Evolutionary conservation across 2,329 filamentous ascomycete genomes (phyloP).

Genomic region (Furcasterigmium sp.): DNA sequence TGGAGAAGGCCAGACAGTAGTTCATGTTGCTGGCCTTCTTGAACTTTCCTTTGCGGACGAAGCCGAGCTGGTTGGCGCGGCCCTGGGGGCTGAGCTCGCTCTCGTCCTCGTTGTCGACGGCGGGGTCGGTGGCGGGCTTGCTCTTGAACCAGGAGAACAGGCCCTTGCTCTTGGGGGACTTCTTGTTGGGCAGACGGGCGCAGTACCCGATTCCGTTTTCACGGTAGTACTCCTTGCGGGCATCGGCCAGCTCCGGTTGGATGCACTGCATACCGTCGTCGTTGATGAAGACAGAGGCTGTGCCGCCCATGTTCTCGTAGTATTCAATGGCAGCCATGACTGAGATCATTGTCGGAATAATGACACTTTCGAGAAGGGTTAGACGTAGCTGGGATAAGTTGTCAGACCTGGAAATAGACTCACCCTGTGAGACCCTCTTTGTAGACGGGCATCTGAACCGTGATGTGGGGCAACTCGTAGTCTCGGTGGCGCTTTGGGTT

Average conservation of each 20-base stretch:
- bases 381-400: too few species aligned
- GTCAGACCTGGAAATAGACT: too few species aligned
- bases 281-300: constrained; percentile 63
- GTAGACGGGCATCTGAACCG: constrained; percentile 40
- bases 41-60: constrained; percentile 54
- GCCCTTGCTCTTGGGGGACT: constrained; percentile 31
- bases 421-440: constrained; percentile 25
- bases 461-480: constrained; percentile 37
- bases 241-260: constrained; percentile 38
- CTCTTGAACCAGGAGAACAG: too few species aligned
- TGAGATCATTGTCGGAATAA: constrained; percentile 42
- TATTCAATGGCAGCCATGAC: constrained; percentile 43
- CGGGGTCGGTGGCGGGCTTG: constrained; percentile 19
- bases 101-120: constrained; percentile 1
- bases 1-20: constrained; percentile 51
- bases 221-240: constrained; percentile 49
- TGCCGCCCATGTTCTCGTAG: constrained; percentile 53
- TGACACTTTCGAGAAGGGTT: constrained; percentile 24
- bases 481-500: constrained; percentile 17
- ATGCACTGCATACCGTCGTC: constrained; percentile 65
- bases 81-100: constrained; percentile 12
- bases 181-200: constrained; percentile 45
- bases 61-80: constrained; percentile 35
- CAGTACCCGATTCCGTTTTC: constrained; percentile 55
- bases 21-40: constrained; percentile 68